Percentiles rank a stretch among this genome's conserved stretches.
phyloP scores from a whole-genome alignment of 2,329 filamentous ascomycete species.

The Drechmeria coniospora region DNA sequence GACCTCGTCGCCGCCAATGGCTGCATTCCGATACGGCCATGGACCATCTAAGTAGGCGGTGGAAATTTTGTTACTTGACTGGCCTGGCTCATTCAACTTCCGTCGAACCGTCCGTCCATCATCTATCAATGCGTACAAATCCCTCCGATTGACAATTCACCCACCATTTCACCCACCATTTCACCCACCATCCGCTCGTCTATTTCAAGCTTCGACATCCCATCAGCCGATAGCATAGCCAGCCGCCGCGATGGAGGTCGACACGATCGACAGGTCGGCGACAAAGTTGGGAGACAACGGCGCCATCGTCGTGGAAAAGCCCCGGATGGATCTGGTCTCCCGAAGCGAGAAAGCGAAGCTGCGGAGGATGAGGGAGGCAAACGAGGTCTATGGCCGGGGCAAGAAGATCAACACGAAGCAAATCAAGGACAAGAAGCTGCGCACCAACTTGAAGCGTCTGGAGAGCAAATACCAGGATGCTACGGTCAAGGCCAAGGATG shows the following conservation, averaged over 20 bases:
- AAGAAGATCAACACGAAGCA: constrained; percentile 54
- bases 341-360: constrained; percentile 34
- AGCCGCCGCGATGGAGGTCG: constrained; percentile 20
- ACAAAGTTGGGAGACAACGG: constrained; percentile 32
- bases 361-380: constrained; percentile 43
- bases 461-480: constrained; percentile 76
- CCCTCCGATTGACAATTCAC: constrained; percentile 5
- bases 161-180: constrained; percentile 2
- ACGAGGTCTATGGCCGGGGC: constrained; percentile 73
- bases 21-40: constrained; percentile 10
- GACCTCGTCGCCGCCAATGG: constrained; percentile 11
- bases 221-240: constrained; percentile 7
- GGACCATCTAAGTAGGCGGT: constrained; percentile 10
- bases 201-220: constrained; percentile 1
- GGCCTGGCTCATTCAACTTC: too few relatives aligned
- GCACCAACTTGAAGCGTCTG: constrained; percentile 60
- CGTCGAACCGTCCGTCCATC: too few relatives aligned
- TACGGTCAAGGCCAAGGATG: constrained; percentile 74
- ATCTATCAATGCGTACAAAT: too few relatives aligned
- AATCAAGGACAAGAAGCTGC: constrained; percentile 81
- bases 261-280: constrained; percentile 18
- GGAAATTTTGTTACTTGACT: constrained; percentile 20
- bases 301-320: constrained; percentile 31
- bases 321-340: constrained; percentile 35
- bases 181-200: background rate